These are phyloP conservation scores for Arthrobotrys sphaeroides DNA, from an alignment of 2,329 filamentous ascomycete species.

Conservation along the genomic window DNA sequence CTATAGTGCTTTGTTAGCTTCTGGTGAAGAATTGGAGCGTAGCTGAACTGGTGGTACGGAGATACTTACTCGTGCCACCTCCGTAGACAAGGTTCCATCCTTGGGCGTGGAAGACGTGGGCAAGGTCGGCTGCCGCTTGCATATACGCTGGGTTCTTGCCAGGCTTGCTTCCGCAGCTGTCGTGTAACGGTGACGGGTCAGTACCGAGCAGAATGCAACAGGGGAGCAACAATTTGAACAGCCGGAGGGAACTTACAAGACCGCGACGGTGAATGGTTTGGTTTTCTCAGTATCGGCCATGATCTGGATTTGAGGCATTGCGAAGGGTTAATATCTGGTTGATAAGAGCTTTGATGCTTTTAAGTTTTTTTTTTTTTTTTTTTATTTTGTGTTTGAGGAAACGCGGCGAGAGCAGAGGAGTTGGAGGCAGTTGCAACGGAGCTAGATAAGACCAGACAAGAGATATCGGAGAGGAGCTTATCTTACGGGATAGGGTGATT, in stretches of 20 bases:
- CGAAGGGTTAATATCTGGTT: background rate
- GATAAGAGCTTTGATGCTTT: background rate
- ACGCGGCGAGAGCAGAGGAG: background rate
- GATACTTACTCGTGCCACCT: constrained; percentile 73
- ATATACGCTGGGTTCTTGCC: constrained; percentile 79
- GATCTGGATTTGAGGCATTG: constrained; percentile 48
- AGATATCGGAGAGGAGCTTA: background rate
- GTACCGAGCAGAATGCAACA: constrained; percentile 48
- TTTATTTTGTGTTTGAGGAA: no score
- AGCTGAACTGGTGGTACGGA: background rate
- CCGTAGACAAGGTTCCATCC: constrained; percentile 91
- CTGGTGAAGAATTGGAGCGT: background rate
- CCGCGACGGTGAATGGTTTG: constrained; percentile 77
- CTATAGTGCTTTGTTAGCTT: constrained; percentile 58
- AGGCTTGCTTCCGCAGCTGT: constrained; percentile 79
- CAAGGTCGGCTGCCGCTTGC: constrained; percentile 79
- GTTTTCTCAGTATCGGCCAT: constrained; percentile 54
- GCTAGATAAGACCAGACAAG: background rate
- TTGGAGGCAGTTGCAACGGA: background rate
- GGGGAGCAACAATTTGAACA: no score
- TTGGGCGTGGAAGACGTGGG: constrained; percentile 75
- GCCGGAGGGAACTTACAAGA: constrained; percentile 73
- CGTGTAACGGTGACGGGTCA: constrained; percentile 21
- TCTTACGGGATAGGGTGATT: background rate
- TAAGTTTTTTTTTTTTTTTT: no score